Evolutionary conservation across 1,284 basidiomycete species (phyloP), one percentile per base, ranked within the genome.

Genomic region (Lentinus polychrous): DNA sequence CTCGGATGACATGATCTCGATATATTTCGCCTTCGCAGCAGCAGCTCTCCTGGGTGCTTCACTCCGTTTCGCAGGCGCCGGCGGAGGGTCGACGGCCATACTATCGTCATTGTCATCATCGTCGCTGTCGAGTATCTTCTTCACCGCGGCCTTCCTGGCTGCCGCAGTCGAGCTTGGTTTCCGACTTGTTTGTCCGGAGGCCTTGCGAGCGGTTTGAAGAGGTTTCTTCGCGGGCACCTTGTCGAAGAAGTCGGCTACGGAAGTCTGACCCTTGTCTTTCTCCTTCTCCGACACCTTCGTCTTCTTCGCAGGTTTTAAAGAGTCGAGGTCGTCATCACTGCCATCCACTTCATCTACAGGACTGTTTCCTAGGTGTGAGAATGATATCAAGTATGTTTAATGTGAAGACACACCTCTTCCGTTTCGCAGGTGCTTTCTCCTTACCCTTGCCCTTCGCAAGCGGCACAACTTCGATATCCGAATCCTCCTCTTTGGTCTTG

Each of bases 241-340:
- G 39, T 69, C 70, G 50, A 84, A 81, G 66, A 81, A 82, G 57
- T 83, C 79, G 1, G 78, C 75, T 33, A 81, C 69, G 0, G 72
- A 63, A 0, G 69, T 70, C 62, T 78, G 81, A 51, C 8, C 53
- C 49, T 18, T 38, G n/a, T 32, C 42, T 36, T 52, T 55, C 52
- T 61, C 60, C 51, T 55, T 54, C 4, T 27, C 27, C 10, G 27
- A 27, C 27, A 27, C 27, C 10, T 27, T 27, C 27, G 27, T 27
- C 60, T 65, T 67, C 46, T 61, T 59, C 4, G 60, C 64, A 10
- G 73, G 75, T 57, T 79, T 77, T 43, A 65, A 52, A 10, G 27
- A 27, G 31, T 67, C 56, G 45, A 57, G 44, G 17, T 71, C 67
- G 35, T 70, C 70, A 8, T 74, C 75, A 36, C 51, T 42, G 17